Evolutionary conservation across 768 basidiomycete species (phyloP).

Genomic region (Suillus fuscotomentosus): DNA sequence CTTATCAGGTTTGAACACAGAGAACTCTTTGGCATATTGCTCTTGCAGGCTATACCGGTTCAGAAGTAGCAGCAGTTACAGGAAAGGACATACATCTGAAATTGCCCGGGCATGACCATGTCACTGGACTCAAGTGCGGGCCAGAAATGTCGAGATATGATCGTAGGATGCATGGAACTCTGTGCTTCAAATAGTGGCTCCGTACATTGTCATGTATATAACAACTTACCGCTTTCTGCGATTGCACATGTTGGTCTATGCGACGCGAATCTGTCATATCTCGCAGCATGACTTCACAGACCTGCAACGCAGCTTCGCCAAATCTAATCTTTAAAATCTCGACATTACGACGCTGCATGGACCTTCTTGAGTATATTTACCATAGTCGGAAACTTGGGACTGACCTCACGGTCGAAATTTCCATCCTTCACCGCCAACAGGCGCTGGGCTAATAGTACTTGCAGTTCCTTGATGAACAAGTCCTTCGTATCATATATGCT

Average conservation of each 20-base stretch:
- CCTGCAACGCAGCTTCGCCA: constrained; percentile 88
- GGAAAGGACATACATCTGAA: constrained; percentile 57
- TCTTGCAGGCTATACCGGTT: constrained; percentile 58
- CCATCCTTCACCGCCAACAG: constrained; percentile 80
- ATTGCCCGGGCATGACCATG: constrained; percentile 82
- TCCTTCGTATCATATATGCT: constrained; percentile 98
- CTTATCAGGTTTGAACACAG: constrained; percentile 91
- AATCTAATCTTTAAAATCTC: constrained; percentile 96
- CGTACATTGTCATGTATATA: not conserved
- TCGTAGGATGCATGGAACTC: constrained; percentile 80
- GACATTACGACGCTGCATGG: constrained; percentile 76
- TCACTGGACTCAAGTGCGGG: constrained; percentile 74
- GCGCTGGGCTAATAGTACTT: constrained; percentile 86
- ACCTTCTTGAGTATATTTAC: constrained; percentile 8
- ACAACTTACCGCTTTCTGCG: constrained; percentile 57
- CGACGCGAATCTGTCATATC: constrained; percentile 95
- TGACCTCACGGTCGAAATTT: constrained; percentile 67
- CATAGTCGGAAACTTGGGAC: not conserved
- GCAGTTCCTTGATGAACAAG: constrained; percentile 93
- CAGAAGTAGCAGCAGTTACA: constrained; percentile 7
- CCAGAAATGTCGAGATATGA: constrained; percentile 97
- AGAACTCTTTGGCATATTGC: constrained; percentile 73
- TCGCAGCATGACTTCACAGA: constrained; percentile 97
- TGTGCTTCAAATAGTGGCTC: constrained; percentile 24
- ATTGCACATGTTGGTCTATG: constrained; percentile 85